These are phyloP conservation scores for Gypsophila paniculata DNA, from an alignment of 179 eudicot genomes.

Conservation along the genomic window DNA sequence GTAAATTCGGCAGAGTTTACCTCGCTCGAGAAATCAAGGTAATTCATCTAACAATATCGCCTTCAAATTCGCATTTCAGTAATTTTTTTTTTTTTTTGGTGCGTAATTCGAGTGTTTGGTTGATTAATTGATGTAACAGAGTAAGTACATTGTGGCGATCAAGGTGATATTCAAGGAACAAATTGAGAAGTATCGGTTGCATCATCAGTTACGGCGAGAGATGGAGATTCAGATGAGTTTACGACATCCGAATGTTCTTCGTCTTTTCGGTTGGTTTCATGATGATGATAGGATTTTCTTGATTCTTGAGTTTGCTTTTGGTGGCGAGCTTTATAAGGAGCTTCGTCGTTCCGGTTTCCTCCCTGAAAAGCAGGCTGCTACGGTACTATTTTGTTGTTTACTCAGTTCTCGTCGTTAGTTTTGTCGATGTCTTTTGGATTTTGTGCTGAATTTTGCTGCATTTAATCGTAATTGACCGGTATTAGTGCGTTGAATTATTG, in stretches of 20 bases:
- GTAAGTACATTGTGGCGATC: constrained; percentile 75
- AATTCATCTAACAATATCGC: background rate
- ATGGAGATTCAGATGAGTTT: constrained; percentile 82
- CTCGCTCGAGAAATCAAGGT: constrained; percentile 87
- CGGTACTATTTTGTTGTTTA: constrained; percentile 29
- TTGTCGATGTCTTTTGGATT: background rate
- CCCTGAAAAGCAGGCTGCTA: constrained; percentile 72
- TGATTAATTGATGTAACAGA: constrained; percentile 31
- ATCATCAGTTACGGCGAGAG: constrained; percentile 75
- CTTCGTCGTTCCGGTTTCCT: constrained; percentile 47
- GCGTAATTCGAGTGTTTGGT: background rate
- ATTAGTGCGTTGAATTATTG: background rate
- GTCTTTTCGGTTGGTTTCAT: constrained; percentile 84
- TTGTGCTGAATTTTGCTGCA: background rate
- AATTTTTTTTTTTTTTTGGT: too few relatives aligned
- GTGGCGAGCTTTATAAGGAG: constrained; percentile 73
- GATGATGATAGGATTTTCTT: constrained; percentile 61
- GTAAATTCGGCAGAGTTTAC: constrained; percentile 88
- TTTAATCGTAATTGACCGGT: background rate
- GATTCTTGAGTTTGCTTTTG: constrained; percentile 75
- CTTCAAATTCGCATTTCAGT: background rate
- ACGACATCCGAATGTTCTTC: constrained; percentile 70
- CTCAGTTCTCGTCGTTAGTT: background rate
- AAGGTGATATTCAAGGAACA: constrained; percentile 92
- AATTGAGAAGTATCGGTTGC: constrained; percentile 62